Evolutionary conservation across 345 rosid genomes (phyloP).

Genomic region (Euphorbia tirucalli): DNA sequence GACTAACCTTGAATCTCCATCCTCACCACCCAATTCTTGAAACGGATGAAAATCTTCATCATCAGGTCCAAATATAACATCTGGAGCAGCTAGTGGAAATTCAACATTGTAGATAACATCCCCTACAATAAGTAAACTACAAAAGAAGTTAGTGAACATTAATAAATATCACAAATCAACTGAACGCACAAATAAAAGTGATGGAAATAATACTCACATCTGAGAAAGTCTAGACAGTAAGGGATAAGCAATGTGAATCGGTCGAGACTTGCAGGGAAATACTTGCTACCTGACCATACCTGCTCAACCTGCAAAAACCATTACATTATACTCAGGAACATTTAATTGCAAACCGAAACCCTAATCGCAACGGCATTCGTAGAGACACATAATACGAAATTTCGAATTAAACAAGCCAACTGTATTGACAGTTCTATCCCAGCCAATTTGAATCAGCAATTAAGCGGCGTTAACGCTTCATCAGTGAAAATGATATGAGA

Average conservation of each 20-base stretch:
- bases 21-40: slow-evolving; percentile 26
- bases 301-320: slow-evolving; percentile 66
- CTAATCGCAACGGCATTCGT: neutral
- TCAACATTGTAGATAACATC: slow-evolving; percentile 82
- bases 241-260: slow-evolving; percentile 90
- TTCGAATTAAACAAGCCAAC: too few relatives aligned
- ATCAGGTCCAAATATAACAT: slow-evolving; percentile 74
- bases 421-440: too few relatives aligned
- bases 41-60: slow-evolving; percentile 78
- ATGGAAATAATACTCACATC: slow-evolving; percentile 48
- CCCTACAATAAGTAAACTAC: slow-evolving; percentile 46
- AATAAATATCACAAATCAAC: neutral
- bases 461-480: neutral
- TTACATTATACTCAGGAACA: neutral
- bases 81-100: slow-evolving; percentile 68
- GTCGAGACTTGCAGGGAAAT: slow-evolving; percentile 52
- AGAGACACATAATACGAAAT: too few relatives aligned
- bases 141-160: neutral
- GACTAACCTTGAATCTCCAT: slow-evolving; percentile 26
- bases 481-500: neutral
- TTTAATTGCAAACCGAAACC: slow-evolving; percentile 13
- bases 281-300: slow-evolving; percentile 74
- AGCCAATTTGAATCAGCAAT: too few relatives aligned
- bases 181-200: neutral
- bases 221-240: slow-evolving; percentile 74